phyloP scores from a whole-genome alignment of 2,329 filamentous ascomycete species.

The Sclerotinia glacialis region DNA sequence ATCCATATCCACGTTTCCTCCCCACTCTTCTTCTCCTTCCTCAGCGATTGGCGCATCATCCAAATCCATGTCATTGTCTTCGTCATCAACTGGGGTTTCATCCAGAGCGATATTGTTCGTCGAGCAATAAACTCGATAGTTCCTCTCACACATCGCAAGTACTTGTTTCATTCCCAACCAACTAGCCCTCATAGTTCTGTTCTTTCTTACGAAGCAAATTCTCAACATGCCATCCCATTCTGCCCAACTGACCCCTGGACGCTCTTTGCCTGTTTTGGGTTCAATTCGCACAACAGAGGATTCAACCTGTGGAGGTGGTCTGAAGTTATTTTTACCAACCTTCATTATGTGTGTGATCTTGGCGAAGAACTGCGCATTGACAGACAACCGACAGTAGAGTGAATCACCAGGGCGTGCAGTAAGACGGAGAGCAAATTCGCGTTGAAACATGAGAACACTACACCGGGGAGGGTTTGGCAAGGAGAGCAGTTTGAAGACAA shows the following conservation, averaged over 20 bases:
- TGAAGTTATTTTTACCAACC: conserved; percentile 95
- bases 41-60: conserved; percentile 45
- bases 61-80: conserved; percentile 47
- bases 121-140: conserved; percentile 88
- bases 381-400: conserved; percentile 84
- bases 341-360: conserved; percentile 77
- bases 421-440: conserved; percentile 87
- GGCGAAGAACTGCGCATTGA: conserved; percentile 92
- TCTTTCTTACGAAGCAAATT: conserved; percentile 82
- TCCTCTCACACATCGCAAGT: conserved; percentile 76
- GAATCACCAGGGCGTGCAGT: conserved; percentile 86
- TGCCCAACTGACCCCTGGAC: conserved; percentile 86
- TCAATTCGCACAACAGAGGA: conserved; percentile 86
- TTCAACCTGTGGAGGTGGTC: conserved; percentile 89
- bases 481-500: conserved; percentile 83
- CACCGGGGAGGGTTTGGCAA: conserved; percentile 77
- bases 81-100: conserved; percentile 53
- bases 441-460: conserved; percentile 93
- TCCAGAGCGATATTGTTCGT: conserved; percentile 79
- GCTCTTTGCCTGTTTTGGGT: conserved; percentile 71
- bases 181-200: conserved; percentile 79
- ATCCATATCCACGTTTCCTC: conserved; percentile 52
- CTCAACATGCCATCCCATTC: conserved; percentile 91
- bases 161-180: conserved; percentile 81
- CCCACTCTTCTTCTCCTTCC: conserved; percentile 50